Base-by-base conservation (phyloP, 306 rosid species). In the Prunus padus region DNA sequence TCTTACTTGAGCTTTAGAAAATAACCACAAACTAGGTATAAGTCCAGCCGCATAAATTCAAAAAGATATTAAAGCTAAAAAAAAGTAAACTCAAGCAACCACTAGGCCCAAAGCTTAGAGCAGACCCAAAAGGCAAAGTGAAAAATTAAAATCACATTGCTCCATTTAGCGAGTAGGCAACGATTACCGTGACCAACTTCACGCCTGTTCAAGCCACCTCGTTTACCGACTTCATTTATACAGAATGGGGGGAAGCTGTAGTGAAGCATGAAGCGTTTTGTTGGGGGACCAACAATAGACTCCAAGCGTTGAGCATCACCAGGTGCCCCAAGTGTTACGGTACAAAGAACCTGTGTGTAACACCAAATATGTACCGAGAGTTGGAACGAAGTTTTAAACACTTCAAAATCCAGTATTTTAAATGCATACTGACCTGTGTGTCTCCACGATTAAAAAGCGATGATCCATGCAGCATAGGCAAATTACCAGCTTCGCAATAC, bases 151-250 rank as follows among this genome's bases (percentile, higher is more conserved):
- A 19, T 51, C 46, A 3, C 37, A 55, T 49, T 49, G 65, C 51
- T 69, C 66, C 20, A 51, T 30, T 71, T 18, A 11, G 25, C 18
- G 7, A n/a, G 65, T 16, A 25, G 42, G 23, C 20, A 26, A 75
- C 11, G 47, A 76, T 88, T 92, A 95, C 99, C 99, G 84, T 95
- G 99, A 52, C 99, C 99, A 75, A 95, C 96, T 90, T 95, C 99
- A 83, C 97, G 99, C 80, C 97, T 86, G 78, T 95, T 95, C 88
- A 95, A 72, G 72, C 97, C 99, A 84, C 80, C 90, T 46, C 83
- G 93, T 86, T 92, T 95, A 44, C 97, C 97, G 33, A 95, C 97
- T 87, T 95, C 97, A 76, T 92, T 92, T 65, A 90, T 92, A 77
- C 93, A 89, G 87, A 86, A 92, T 59, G 99, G 99, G 37, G 97